These are phyloP conservation scores for Pichia insulana DNA, from an alignment of 805 yeast genomes.

Conservation along the genomic window DNA sequence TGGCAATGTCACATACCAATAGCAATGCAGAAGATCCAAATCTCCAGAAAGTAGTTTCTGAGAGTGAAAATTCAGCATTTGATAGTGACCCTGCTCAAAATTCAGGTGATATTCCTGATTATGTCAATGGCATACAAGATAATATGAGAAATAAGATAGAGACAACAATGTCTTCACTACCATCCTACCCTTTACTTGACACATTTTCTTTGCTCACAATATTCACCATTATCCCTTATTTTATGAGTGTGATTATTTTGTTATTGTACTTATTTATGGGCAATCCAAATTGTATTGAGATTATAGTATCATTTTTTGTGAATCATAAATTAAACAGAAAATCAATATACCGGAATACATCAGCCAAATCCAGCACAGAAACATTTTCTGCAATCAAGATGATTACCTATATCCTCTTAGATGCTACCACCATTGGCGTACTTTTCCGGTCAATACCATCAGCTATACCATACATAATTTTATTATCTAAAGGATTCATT, in stretches of 20 bases:
- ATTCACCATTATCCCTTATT: slow-evolving; percentile 22
- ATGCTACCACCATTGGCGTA: slow-evolving; percentile 14
- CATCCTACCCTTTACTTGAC: slow-evolving; percentile 22
- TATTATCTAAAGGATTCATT: slow-evolving; percentile 28
- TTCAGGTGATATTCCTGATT: not conserved
- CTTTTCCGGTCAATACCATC: slow-evolving; percentile 19
- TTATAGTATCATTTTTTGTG: slow-evolving; percentile 21
- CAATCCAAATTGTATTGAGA: slow-evolving; percentile 20
- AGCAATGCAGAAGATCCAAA: too few relatives aligned
- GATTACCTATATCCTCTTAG: slow-evolving; percentile 12
- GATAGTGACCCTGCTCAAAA: too few relatives aligned
- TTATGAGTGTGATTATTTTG: slow-evolving; percentile 18
- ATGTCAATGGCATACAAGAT: not conserved
- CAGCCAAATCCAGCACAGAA: not conserved
- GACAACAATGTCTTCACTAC: slow-evolving; percentile 11
- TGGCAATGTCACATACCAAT: too few relatives aligned
- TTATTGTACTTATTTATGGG: slow-evolving; percentile 20
- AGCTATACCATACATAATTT: slow-evolving; percentile 19
- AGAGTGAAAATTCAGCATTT: too few relatives aligned
- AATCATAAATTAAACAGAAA: slow-evolving; percentile 20
- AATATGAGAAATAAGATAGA: not conserved
- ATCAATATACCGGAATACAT: slow-evolving; percentile 2
- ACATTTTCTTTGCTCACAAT: slow-evolving; percentile 24
- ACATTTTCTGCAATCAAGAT: not conserved
- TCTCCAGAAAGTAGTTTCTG: too few relatives aligned